These are phyloP conservation scores for Brassica nigra DNA, from an alignment of 345 rosid genomes.

Conservation along the genomic window DNA sequence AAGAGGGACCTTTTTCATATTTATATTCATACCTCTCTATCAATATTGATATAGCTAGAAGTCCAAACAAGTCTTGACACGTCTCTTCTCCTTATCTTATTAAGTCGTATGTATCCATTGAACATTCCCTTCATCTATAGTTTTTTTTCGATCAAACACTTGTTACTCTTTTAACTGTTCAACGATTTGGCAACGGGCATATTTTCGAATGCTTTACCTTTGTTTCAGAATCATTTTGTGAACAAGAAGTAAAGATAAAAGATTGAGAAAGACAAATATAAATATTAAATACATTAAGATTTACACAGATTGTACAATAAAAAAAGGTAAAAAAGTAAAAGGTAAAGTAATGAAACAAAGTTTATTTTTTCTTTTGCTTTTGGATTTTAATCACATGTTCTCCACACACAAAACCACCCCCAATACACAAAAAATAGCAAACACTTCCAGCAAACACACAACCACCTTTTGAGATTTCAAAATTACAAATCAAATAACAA, in stretches of 20 bases:
- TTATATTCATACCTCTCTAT: slow-evolving; percentile 28
- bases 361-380: slow-evolving; percentile 19
- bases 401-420: slow-evolving; percentile 34
- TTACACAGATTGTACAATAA: slow-evolving; percentile 14
- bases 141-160: not conserved
- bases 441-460: slow-evolving; percentile 22
- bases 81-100: slow-evolving; percentile 27
- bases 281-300: slow-evolving; percentile 6
- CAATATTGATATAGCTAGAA: slow-evolving; percentile 23
- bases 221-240: slow-evolving; percentile 6
- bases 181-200: not conserved
- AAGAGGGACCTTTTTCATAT: slow-evolving; percentile 20
- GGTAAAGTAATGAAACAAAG: slow-evolving; percentile 27
- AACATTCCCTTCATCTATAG: not conserved
- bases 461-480: slow-evolving; percentile 32
- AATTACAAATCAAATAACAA: slow-evolving; percentile 36
- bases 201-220: not conserved
- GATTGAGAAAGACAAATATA: not conserved
- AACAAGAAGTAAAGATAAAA: slow-evolving; percentile 19
- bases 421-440: slow-evolving; percentile 29
- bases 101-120: slow-evolving; percentile 1
- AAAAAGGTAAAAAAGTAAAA: not conserved
- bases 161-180: not conserved
- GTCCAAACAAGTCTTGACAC: slow-evolving; percentile 21
- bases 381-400: slow-evolving; percentile 31